phyloP scores from a whole-genome alignment of 306 rosid genomes.

The Prosopis cineraria region DNA sequence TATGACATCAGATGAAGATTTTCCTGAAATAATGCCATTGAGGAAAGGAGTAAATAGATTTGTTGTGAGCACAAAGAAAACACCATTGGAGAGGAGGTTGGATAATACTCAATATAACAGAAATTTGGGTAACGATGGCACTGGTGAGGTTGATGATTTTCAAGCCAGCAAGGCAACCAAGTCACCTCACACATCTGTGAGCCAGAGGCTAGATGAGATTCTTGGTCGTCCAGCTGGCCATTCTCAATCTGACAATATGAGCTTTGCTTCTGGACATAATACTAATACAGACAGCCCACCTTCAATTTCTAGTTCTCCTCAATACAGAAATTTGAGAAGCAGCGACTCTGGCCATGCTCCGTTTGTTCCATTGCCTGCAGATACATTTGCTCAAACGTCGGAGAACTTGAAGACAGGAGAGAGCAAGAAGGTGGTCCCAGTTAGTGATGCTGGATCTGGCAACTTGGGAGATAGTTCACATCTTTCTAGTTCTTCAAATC shows the following conservation, averaged over 20 bases:
- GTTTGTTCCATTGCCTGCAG: slow-evolving; percentile 59
- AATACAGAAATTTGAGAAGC: slow-evolving; percentile 35
- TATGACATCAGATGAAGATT: slow-evolving; percentile 71
- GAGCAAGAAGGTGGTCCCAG: slow-evolving; percentile 24
- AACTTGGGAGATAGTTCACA: slow-evolving; percentile 32
- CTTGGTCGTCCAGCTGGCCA: slow-evolving; percentile 31
- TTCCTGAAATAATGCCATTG: slow-evolving; percentile 95
- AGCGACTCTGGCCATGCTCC: slow-evolving; percentile 50
- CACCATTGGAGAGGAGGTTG: slow-evolving; percentile 78
- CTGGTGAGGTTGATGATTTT: slow-evolving; percentile 35
- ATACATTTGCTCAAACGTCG: slow-evolving; percentile 55
- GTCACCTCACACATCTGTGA: slow-evolving; percentile 29
- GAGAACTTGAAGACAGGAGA: slow-evolving; percentile 43
- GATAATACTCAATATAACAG: slow-evolving; percentile 58
- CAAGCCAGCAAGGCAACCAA: slow-evolving; percentile 29
- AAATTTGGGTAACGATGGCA: slow-evolving; percentile 52
- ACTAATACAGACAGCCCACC: slow-evolving; percentile 27
- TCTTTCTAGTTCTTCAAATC: slow-evolving; percentile 36
- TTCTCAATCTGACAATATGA: slow-evolving; percentile 41
- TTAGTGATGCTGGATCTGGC: slow-evolving; percentile 26
- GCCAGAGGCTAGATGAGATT: slow-evolving; percentile 44
- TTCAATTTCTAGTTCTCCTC: slow-evolving; percentile 37
- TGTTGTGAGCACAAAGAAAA: slow-evolving; percentile 92
- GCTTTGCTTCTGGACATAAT: slow-evolving; percentile 33
- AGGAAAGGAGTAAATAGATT: slow-evolving; percentile 95